Evolutionary conservation across 2,329 filamentous ascomycete genomes (phyloP).

Genomic region (Fusarium poae): DNA sequence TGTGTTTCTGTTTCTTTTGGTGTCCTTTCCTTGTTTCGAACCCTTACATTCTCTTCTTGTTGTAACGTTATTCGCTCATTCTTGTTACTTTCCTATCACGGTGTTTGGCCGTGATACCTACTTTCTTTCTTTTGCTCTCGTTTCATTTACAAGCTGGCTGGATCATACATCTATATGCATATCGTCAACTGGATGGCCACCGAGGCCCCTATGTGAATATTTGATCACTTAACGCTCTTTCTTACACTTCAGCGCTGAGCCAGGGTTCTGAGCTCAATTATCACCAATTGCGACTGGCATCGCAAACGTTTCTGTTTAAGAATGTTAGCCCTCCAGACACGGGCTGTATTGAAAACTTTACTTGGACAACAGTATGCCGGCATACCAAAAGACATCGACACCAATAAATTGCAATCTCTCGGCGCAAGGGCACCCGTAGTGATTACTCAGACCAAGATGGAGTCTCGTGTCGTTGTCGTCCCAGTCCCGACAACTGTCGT

Average conservation of each 20-base stretch:
- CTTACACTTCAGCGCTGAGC: conserved; percentile 28
- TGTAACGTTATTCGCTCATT: conserved; percentile 29
- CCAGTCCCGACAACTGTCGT: conserved; percentile 36
- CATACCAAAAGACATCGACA: conserved; percentile 56
- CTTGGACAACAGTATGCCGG: conserved; percentile 67
- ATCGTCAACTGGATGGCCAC: conserved; percentile 46
- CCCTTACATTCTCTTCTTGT: conserved; percentile 29
- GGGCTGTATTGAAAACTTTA: conserved; percentile 64
- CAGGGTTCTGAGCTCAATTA: conserved; percentile 25
- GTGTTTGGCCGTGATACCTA: conserved; percentile 21
- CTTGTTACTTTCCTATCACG: conserved; percentile 29
- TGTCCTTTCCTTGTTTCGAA: conserved; percentile 38
- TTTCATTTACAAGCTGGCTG: conserved; percentile 40
- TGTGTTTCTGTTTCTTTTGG: conserved; percentile 36
- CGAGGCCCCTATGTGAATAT: conserved; percentile 42
- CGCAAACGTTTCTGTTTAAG: conserved; percentile 52
- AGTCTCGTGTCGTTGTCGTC: conserved; percentile 30
- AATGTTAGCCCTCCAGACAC: conserved; percentile 58
- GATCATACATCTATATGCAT: conserved; percentile 48
- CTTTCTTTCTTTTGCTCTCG: conserved; percentile 28
- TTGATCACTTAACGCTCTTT: conserved; percentile 30
- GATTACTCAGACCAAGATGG: conserved; percentile 38
- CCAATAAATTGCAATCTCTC: conserved; percentile 34
- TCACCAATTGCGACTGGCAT: conserved; percentile 50
- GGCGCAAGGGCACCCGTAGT: conserved; percentile 33